Evolutionary conservation across 768 basidiomycete genomes (phyloP).

Genomic region (Boletus rubropictus): DNA sequence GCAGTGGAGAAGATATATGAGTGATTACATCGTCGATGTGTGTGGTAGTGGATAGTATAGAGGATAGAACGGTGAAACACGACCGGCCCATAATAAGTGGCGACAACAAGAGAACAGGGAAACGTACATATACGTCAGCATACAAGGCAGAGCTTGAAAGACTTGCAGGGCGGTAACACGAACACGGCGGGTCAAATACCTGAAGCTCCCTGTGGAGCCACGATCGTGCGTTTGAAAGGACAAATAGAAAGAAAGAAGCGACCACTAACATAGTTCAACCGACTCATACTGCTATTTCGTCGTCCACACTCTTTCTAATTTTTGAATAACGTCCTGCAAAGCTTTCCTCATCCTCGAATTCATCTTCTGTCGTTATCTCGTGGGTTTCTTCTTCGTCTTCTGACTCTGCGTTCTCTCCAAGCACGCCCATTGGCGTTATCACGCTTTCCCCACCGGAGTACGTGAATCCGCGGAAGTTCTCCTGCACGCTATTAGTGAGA

Average conservation of each 20-base stretch:
- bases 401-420: conserved; percentile 27
- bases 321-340: conserved; percentile 69
- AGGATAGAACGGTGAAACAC: conserved; percentile 3
- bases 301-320: conserved; percentile 41
- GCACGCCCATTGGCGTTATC: conserved; percentile 38
- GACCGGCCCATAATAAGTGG: conserved; percentile 5
- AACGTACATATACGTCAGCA: conserved; percentile 4
- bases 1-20: conserved; percentile 3
- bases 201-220: conserved; percentile 16
- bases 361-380: conserved; percentile 65
- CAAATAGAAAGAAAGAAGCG: conserved; percentile 8
- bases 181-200: conserved; percentile 11
- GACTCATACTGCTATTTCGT: conserved; percentile 31
- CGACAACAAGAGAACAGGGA: conserved; percentile 5
- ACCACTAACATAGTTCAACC: conserved; percentile 7
- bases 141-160: neutral
- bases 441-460: conserved; percentile 74
- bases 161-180: conserved; percentile 4
- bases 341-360: conserved; percentile 59
- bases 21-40: conserved; percentile 24
- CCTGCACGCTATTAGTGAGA: conserved; percentile 88
- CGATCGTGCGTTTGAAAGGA: conserved; percentile 1
- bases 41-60: conserved; percentile 25
- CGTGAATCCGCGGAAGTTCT: conserved; percentile 94
- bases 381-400: conserved; percentile 44